Evolutionary conservation across 768 basidiomycete species (phyloP).

Genomic region (Russula ochroleuca): DNA sequence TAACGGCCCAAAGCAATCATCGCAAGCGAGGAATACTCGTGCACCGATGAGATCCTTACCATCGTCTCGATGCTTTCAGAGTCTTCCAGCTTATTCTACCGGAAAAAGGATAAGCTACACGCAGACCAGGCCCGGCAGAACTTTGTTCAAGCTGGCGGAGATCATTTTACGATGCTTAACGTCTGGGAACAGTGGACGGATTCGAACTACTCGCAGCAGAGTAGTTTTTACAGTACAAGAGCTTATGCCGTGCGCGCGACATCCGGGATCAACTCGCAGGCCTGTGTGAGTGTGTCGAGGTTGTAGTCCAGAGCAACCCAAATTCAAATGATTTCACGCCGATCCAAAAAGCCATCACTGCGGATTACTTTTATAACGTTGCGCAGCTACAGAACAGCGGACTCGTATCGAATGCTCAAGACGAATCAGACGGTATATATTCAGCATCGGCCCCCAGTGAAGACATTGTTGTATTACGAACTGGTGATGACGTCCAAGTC

Average conservation of each 20-base stretch:
- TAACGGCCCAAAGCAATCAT: constrained; percentile 98
- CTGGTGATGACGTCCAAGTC: constrained; percentile 97
- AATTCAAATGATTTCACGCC: constrained; percentile 92
- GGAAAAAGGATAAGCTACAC: constrained; percentile 96
- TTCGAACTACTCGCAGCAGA: constrained; percentile 93
- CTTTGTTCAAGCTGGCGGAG: constrained; percentile 92
- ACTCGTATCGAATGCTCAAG: constrained; percentile 95
- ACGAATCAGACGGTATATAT: constrained; percentile 95
- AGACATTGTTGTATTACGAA: constrained; percentile 90
- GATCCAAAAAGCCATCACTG: constrained; percentile 90
- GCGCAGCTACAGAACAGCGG: constrained; percentile 93
- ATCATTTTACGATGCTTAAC: constrained; percentile 96
- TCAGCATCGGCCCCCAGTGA: constrained; percentile 91
- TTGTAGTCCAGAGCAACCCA: constrained; percentile 80
- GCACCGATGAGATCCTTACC: constrained; percentile 96
- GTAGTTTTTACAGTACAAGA: constrained; percentile 93
- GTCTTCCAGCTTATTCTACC: constrained; percentile 90
- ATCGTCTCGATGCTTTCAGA: constrained; percentile 98
- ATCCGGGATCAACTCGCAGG: constrained; percentile 96
- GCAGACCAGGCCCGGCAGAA: constrained; percentile 98
- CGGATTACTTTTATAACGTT: constrained; percentile 95
- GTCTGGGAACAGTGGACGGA: constrained; percentile 99
- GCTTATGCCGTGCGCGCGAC: constrained; percentile 87
- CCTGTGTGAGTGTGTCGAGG: constrained; percentile 94
- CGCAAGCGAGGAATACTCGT: constrained; percentile 87